Evolutionary conservation across 2,329 filamentous ascomycete species (phyloP).

Genomic region (Alternaria panax): DNA sequence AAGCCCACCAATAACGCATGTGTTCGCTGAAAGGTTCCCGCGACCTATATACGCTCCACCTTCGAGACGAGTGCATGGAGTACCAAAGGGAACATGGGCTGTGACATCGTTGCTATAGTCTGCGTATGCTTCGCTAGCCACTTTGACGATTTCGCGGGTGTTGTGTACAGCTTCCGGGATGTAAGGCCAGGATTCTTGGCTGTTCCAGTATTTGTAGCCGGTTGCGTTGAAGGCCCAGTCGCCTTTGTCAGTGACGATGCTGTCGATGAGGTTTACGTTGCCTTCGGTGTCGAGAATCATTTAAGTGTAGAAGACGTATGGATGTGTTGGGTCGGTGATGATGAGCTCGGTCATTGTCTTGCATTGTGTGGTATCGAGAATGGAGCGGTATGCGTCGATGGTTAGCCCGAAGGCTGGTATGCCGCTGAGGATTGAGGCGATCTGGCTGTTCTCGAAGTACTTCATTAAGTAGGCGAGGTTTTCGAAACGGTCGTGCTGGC

Average conservation of each 20-base stretch:
- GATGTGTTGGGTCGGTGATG: slow-evolving; percentile 25
- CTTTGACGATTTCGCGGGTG: slow-evolving; percentile 25
- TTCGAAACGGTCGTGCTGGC: slow-evolving; percentile 26
- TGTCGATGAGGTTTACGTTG: slow-evolving; percentile 29
- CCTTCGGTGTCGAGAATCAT: slow-evolving; percentile 25
- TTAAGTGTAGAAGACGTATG: slow-evolving; percentile 36
- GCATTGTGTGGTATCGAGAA: slow-evolving; percentile 32
- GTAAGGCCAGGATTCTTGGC: slow-evolving; percentile 26
- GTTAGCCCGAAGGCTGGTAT: slow-evolving; percentile 26
- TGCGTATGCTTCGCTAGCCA: slow-evolving; percentile 36
- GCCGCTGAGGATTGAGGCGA: slow-evolving; percentile 20
- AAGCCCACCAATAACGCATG: slow-evolving; percentile 17
- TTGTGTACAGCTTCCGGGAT: slow-evolving; percentile 23
- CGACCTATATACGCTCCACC: slow-evolving; percentile 30
- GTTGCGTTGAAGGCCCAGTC: slow-evolving; percentile 43
- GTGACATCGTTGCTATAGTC: slow-evolving; percentile 29
- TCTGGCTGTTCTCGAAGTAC: slow-evolving; percentile 30
- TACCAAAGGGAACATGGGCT: slow-evolving; percentile 32
- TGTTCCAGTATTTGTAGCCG: slow-evolving; percentile 23
- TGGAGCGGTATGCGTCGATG: slow-evolving; percentile 27
- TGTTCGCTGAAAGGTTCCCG: slow-evolving; percentile 24
- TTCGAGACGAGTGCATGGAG: slow-evolving; percentile 35
- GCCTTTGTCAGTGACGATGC: slow-evolving; percentile 33
- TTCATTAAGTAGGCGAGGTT: slow-evolving; percentile 25
- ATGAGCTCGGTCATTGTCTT: slow-evolving; percentile 39